phyloP scores from a whole-genome alignment of 495 filamentous ascomycete species.

The Aspergillus nanangensis region DNA sequence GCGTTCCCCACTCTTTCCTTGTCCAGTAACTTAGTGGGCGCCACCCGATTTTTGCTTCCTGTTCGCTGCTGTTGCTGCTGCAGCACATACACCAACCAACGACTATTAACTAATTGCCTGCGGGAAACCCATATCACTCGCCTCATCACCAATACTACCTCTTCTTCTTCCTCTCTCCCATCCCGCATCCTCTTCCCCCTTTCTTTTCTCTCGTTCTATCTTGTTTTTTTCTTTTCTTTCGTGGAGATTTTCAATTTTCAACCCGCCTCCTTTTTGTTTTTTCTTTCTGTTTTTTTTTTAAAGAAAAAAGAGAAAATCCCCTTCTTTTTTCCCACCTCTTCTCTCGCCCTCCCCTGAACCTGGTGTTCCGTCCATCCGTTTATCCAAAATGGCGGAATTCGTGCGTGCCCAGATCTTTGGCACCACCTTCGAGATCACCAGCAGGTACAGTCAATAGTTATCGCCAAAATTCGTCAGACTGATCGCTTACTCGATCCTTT shows the following conservation, averaged over 20 bases:
- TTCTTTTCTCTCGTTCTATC: background rate
- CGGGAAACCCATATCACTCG: too few species aligned
- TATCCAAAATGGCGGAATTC: constrained; percentile 86
- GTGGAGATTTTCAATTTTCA: background rate
- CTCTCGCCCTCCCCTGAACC: constrained; percentile 9
- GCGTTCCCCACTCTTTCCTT: constrained; percentile 31
- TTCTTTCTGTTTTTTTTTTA: too few species aligned
- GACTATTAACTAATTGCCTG: too few species aligned
- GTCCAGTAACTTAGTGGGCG: constrained; percentile 12
- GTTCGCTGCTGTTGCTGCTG: too few species aligned
- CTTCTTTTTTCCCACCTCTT: background rate
- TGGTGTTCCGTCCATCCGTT: constrained; percentile 12
- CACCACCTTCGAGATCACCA: constrained; percentile 99
- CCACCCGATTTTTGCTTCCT: constrained; percentile 20
- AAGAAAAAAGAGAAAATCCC: constrained; percentile 5
- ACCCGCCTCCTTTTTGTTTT: too few species aligned
- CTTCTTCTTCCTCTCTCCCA: background rate
- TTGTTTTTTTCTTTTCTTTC: too few species aligned
- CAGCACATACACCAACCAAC: too few species aligned
- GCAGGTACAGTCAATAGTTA: constrained; percentile 59
- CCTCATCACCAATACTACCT: too few species aligned
- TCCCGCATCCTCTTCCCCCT: background rate
- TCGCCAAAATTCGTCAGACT: background rate
- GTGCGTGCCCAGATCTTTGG: constrained; percentile 99
- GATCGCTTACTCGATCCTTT: background rate